Percentiles rank a stretch among this genome's conserved stretches.
Conservation (phyloP, 257 asterid species). For the Penstemon barbatus region DNA sequence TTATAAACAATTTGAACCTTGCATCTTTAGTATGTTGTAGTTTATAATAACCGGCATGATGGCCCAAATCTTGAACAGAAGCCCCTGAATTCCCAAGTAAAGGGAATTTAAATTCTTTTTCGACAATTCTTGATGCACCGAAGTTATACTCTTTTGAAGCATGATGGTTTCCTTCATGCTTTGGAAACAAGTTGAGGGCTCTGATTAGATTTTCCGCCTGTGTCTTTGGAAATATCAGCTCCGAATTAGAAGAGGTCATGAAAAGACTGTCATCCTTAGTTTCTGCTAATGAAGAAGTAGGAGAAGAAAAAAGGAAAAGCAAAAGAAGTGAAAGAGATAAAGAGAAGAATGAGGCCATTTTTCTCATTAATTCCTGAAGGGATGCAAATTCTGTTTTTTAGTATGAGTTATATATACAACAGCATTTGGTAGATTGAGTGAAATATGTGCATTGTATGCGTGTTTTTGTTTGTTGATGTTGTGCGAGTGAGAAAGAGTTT, state of each 20-base stretch:
- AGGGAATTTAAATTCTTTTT: conserved; percentile 30
- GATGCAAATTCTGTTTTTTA: conserved; percentile 1
- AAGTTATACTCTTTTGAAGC: not conserved
- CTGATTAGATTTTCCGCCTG: conserved; percentile 27
- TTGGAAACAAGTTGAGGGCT: conserved; percentile 28
- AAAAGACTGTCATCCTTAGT: conserved; percentile 4
- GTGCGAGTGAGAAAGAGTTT: not conserved
- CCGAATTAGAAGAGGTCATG: conserved; percentile 10
- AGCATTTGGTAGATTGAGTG: not conserved
- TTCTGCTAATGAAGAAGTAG: not conserved
- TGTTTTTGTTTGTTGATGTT: not conserved
- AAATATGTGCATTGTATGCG: conserved; percentile 9
- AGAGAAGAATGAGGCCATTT: not conserved
- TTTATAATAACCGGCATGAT: conserved; percentile 38
- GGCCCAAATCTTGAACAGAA: conserved; percentile 35
- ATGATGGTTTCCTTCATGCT: conserved; percentile 23
- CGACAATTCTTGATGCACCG: conserved; percentile 25
- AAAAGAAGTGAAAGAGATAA: not conserved
- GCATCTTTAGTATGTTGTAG: conserved; percentile 32
- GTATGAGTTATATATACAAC: conserved; percentile 8
- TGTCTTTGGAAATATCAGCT: conserved; percentile 14
- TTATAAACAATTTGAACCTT: conserved; percentile 15
- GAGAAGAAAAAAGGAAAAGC: not conserved
- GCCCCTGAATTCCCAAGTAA: conserved; percentile 19
- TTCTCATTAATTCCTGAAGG: not conserved